Evolutionary conservation across 805 yeast genomes (phyloP).

Genomic region (Candida andamanensis): DNA sequence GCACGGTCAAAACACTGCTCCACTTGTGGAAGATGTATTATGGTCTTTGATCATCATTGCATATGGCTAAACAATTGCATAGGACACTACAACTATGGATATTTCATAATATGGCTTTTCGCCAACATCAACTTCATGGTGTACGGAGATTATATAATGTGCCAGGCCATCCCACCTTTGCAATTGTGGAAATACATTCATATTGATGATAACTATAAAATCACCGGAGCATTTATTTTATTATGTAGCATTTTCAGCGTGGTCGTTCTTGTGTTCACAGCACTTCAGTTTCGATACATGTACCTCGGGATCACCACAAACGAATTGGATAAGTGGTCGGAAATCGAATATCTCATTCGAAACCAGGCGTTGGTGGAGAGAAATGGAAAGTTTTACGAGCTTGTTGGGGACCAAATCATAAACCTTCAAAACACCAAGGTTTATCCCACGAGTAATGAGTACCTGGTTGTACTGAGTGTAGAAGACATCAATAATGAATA

Average conservation of each 20-base stretch:
- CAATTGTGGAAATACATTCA: constrained; percentile 17
- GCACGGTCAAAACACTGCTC: constrained; percentile 63
- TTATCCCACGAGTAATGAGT: constrained; percentile 1
- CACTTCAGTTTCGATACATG: constrained; percentile 46
- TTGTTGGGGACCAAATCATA: constrained; percentile 6
- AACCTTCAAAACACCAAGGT: constrained; percentile 9
- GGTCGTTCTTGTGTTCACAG: constrained; percentile 33
- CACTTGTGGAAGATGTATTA: constrained; percentile 51
- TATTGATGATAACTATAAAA: constrained; percentile 26
- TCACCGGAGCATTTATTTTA: constrained; percentile 38
- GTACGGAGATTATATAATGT: constrained; percentile 35
- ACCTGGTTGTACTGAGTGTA: constrained; percentile 4
- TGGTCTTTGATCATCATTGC: constrained; percentile 56
- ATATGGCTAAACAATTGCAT: constrained; percentile 70
- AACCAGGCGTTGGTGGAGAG: constrained; percentile 22
- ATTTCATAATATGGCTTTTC: constrained; percentile 53
- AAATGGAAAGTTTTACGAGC: constrained; percentile 21
- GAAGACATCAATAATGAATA: constrained; percentile 33
- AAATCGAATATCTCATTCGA: constrained; percentile 44
- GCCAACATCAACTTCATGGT: constrained; percentile 39
- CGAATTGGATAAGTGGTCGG: constrained; percentile 69
- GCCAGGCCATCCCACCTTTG: constrained; percentile 3
- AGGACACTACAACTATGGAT: constrained; percentile 59
- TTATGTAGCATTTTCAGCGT: constrained; percentile 35
- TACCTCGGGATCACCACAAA: constrained; percentile 71